Percentiles rank a stretch among this genome's conserved stretches.
phyloP scores from a whole-genome alignment of 352 stramenopile species.

The Phytopythium sindhum region DNA sequence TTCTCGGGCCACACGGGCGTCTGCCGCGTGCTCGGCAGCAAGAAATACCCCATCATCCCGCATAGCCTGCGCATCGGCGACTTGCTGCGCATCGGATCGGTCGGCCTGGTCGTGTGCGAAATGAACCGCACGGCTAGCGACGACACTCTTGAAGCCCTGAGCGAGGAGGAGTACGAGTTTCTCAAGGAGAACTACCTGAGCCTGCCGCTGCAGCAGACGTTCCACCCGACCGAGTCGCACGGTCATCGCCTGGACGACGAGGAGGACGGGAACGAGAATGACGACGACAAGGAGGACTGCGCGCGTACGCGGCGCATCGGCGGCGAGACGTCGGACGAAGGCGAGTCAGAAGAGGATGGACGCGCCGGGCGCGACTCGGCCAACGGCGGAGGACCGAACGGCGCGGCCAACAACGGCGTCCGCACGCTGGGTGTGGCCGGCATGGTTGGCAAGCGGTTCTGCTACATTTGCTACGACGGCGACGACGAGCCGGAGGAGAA shows the following conservation, averaged over 20 bases:
- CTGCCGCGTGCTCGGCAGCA: constrained; percentile 86
- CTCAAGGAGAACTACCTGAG: constrained; percentile 88
- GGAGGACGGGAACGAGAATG: constrained; percentile 23
- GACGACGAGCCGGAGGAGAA: constrained; percentile 85
- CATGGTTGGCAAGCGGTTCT: constrained; percentile 62
- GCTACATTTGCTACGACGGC: constrained; percentile 93
- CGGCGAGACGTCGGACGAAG: constrained; percentile 74
- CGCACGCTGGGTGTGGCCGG: constrained; percentile 42
- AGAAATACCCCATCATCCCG: constrained; percentile 78
- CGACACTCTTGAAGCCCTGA: constrained; percentile 72
- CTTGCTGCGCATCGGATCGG: constrained; percentile 86
- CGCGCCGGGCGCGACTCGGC: constrained; percentile 20
- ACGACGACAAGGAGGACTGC: constrained; percentile 24
- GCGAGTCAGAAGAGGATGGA: constrained; percentile 73
- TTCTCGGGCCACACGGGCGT: constrained; percentile 91
- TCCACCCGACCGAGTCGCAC: constrained; percentile 50
- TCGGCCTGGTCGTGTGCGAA: constrained; percentile 91
- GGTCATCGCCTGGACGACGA: constrained; percentile 26
- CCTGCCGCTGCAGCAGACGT: constrained; percentile 77
- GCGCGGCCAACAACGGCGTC: constrained; percentile 12
- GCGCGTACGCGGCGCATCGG: constrained; percentile 19
- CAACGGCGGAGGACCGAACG: constrained; percentile 9
- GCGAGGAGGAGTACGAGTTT: constrained; percentile 80
- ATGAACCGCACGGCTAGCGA: constrained; percentile 74
- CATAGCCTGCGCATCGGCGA: constrained; percentile 79